Evolutionary conservation across 768 basidiomycete species (phyloP).

Genomic region (Lactarius pseudohatsudake): DNA sequence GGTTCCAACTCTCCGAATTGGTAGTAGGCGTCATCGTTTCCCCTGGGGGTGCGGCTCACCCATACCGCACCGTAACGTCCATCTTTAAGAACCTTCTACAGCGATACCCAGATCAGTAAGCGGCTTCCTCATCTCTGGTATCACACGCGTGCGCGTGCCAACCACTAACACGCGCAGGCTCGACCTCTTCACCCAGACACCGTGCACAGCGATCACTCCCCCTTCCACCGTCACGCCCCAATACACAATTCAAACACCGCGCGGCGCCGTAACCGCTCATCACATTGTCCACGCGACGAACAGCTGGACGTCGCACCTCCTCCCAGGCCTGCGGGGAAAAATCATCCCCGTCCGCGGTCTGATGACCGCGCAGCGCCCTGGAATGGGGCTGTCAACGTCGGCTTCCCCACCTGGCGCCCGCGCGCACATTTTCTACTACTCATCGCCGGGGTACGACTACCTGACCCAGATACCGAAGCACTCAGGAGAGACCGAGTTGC

Average conservation of each 20-base stretch:
- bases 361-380: constrained; percentile 67
- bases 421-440: constrained; percentile 60
- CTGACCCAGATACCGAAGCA: constrained; percentile 54
- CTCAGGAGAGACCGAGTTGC: constrained; percentile 41
- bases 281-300: constrained; percentile 87
- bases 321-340: constrained; percentile 59
- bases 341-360: constrained; percentile 59
- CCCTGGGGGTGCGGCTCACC: constrained; percentile 62
- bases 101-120: constrained; percentile 50
- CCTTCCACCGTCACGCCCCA: constrained; percentile 32
- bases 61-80: constrained; percentile 66
- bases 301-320: constrained; percentile 73
- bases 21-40: constrained; percentile 53
- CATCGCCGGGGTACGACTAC: constrained; percentile 54
- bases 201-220: constrained; percentile 53
- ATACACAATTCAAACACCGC: constrained; percentile 61
- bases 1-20: constrained; percentile 46
- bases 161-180: constrained; percentile 43
- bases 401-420: constrained; percentile 41
- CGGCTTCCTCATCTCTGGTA: constrained; percentile 3
- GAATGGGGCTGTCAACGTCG: constrained; percentile 36
- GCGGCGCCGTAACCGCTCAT: constrained; percentile 53
- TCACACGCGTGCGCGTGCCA: constrained; percentile 2
- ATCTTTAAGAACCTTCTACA: constrained; percentile 53
- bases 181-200: constrained; percentile 56